Evolutionary conservation across 78 protist species (phyloP).

Genomic region (Dictyostelium discoideum): DNA sequence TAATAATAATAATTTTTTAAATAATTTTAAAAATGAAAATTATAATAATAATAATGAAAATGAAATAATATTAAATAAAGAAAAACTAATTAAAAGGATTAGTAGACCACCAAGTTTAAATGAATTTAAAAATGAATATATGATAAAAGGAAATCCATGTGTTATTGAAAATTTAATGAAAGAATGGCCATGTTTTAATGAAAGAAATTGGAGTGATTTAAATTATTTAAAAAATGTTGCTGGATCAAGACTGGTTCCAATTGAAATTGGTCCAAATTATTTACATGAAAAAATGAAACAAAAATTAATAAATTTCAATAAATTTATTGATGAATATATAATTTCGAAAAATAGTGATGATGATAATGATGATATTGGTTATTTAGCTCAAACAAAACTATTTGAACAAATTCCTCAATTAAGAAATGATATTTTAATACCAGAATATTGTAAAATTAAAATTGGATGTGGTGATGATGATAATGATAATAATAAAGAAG

Average conservation of each 20-base stretch:
- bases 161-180: constrained; percentile 32
- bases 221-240: constrained; percentile 51
- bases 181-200: constrained; percentile 77
- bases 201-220: constrained; percentile 74
- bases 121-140: constrained; percentile 1
- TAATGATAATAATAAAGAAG: not conserved
- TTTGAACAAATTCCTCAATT: constrained; percentile 76
- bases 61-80: not conserved
- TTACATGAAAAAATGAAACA: constrained; percentile 70
- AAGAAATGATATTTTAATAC: constrained; percentile 63
- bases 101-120: constrained; percentile 18
- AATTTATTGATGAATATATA: constrained; percentile 66
- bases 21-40: not conserved
- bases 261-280: constrained; percentile 72
- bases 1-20: not conserved
- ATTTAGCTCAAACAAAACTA: constrained; percentile 79
- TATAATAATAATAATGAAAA: not conserved
- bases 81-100: not conserved
- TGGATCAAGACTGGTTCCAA: constrained; percentile 81
- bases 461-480: not conserved
- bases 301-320: constrained; percentile 55
- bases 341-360: not conserved
- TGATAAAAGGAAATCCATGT: constrained; percentile 18
- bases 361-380: constrained; percentile 29
- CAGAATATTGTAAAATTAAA: constrained; percentile 41